phyloP scores from a whole-genome alignment of 2,329 filamentous ascomycete species.

The Fusarium bulbicola region DNA sequence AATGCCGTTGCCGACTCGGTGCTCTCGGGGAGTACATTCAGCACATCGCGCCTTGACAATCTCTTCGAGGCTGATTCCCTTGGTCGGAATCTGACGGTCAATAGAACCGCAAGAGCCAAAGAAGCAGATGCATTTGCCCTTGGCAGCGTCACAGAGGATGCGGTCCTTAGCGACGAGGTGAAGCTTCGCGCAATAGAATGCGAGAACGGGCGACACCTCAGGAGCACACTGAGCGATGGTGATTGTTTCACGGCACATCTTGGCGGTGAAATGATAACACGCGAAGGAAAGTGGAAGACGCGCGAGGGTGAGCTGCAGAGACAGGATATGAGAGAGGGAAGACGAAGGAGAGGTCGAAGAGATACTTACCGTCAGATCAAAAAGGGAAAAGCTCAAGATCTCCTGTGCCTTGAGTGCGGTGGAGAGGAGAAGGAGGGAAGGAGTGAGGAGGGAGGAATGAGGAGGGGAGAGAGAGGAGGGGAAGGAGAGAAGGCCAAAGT shows the following conservation, averaged over 20 bases:
- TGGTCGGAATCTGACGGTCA: background rate
- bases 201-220: background rate
- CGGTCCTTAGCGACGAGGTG: conserved; percentile 35
- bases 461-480: background rate
- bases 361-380: background rate
- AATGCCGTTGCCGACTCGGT: conserved; percentile 18
- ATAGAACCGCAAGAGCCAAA: conserved; percentile 39
- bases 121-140: conserved; percentile 32
- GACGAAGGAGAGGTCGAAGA: background rate
- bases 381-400: background rate
- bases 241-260: conserved; percentile 38
- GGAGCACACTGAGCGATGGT: conserved; percentile 39
- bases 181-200: conserved; percentile 36
- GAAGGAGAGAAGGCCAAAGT: too few species aligned
- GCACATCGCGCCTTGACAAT: conserved; percentile 26
- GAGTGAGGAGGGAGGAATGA: background rate
- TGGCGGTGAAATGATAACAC: background rate
- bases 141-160: conserved; percentile 18
- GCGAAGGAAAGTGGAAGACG: background rate
- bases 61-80: background rate
- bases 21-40: conserved; percentile 29
- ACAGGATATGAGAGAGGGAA: background rate
- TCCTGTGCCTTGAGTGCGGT: background rate
- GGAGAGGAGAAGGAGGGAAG: background rate
- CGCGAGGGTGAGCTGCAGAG: background rate